A percentile compares a stretch with the other conserved stretches of the same genome.
Conservation (phyloP, 169 alveolate species). For the Plasmodium berghei region DNA sequence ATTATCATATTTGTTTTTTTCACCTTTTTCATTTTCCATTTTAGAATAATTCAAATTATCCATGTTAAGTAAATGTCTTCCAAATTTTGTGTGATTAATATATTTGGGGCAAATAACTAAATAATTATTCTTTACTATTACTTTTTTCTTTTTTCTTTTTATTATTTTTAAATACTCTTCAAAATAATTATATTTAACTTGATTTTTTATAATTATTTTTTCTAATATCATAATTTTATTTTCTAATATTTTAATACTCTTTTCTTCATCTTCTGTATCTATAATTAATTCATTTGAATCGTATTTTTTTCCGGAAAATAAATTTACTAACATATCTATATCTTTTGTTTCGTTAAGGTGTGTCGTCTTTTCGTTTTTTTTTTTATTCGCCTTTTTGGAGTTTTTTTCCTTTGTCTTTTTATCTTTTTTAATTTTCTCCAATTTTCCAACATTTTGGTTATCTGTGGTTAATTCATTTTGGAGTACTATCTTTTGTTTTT, state of each 20-base stretch:
- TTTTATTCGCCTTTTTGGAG: not conserved
- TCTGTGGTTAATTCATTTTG: not conserved
- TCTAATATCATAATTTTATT: constrained; percentile 60
- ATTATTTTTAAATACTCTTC: constrained; percentile 61
- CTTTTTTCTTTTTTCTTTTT: constrained; percentile 26
- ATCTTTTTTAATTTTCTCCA: not conserved
- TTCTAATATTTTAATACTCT: constrained; percentile 31
- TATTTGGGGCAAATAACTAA: constrained; percentile 57
- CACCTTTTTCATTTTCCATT: constrained; percentile 1
- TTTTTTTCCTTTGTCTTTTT: not conserved
- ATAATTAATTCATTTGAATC: not conserved
- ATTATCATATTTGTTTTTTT: not conserved
- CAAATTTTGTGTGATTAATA: constrained; percentile 42
- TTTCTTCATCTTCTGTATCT: constrained; percentile 12
- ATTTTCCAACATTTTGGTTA: not conserved
- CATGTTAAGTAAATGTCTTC: constrained; percentile 24
- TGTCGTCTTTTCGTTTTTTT: constrained; percentile 1
- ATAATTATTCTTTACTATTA: constrained; percentile 24
- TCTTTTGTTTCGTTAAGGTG: constrained; percentile 4
- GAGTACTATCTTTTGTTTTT: not conserved
- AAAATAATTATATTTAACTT: constrained; percentile 50
- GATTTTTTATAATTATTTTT: constrained; percentile 32
- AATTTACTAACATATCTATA: not conserved
- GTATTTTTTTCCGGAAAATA: constrained; percentile 7
- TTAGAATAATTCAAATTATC: constrained; percentile 3